A percentile compares a stretch with the other conserved stretches of the same genome.
These are phyloP conservation scores for Rhodocollybia butyracea DNA, from an alignment of 768 basidiomycete genomes.

Conservation along the genomic window DNA sequence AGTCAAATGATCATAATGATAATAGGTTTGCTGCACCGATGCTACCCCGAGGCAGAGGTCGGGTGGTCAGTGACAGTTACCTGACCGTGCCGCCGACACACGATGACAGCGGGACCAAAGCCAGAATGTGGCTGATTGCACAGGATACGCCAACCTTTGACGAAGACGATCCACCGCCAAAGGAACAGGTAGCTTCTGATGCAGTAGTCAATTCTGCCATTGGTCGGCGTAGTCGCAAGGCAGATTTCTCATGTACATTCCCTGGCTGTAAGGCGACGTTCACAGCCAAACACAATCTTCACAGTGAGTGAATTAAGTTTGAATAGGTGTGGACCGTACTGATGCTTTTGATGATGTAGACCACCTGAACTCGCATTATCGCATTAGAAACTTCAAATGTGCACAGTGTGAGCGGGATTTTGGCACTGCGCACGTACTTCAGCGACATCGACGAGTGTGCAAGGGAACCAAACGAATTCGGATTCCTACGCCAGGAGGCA, in stretches of 20 bases:
- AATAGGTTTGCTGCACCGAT: not conserved
- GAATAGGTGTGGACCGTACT: not conserved
- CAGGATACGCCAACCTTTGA: conserved; percentile 6
- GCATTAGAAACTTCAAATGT: conserved; percentile 6
- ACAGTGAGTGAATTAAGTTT: not conserved
- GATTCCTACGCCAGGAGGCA: not conserved
- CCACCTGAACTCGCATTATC: conserved; percentile 8
- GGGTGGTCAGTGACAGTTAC: not conserved
- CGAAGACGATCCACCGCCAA: not conserved
- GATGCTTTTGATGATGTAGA: not conserved
- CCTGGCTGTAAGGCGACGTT: conserved; percentile 5
- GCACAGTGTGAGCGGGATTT: conserved; percentile 7
- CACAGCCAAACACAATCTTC: conserved; percentile 8
- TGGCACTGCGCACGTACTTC: conserved; percentile 5
- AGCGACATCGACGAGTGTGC: conserved; percentile 3
- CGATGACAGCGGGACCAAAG: conserved; percentile 1
- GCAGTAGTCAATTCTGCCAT: conserved; percentile 3
- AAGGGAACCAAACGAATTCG: not conserved
- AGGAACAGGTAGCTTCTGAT: conserved; percentile 5
- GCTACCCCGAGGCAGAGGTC: not conserved
- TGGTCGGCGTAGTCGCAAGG: not conserved
- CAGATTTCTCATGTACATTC: not conserved
- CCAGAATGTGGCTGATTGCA: not conserved
- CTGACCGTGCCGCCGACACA: not conserved
- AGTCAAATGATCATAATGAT: not conserved